These are phyloP conservation scores for Borovskyia barvae DNA, from an alignment of 208 protist species.

Conservation along the genomic window DNA sequence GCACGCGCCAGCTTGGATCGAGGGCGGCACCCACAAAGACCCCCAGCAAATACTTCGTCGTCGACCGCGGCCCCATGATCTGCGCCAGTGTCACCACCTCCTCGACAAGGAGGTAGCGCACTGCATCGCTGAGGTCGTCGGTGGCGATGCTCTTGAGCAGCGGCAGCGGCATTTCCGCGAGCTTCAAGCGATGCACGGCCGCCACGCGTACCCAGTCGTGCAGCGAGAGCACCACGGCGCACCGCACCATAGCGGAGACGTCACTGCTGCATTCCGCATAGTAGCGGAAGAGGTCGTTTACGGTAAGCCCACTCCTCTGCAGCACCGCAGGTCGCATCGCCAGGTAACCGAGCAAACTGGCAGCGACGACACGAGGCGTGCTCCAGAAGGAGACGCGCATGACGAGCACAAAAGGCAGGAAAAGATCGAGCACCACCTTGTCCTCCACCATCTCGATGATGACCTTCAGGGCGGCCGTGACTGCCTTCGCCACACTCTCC, in stretches of 20 bases:
- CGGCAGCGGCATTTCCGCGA: slow-evolving; percentile 63
- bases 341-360: slow-evolving; percentile 49
- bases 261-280: slow-evolving; percentile 62
- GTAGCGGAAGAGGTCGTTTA: slow-evolving; percentile 62
- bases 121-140: slow-evolving; percentile 70
- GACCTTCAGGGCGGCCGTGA: slow-evolving; percentile 33
- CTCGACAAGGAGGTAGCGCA: slow-evolving; percentile 58
- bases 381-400: slow-evolving; percentile 72
- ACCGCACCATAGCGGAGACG: slow-evolving; percentile 48
- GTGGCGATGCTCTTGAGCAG: slow-evolving; percentile 55
- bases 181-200: slow-evolving; percentile 34
- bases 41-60: slow-evolving; percentile 50
- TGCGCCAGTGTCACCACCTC: slow-evolving; percentile 48
- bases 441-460: slow-evolving; percentile 44
- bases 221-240: slow-evolving; percentile 45
- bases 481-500: slow-evolving; percentile 35
- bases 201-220: slow-evolving; percentile 68
- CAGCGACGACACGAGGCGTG: slow-evolving; percentile 62
- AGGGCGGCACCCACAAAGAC: slow-evolving; percentile 39
- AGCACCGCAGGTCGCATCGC: slow-evolving; percentile 48
- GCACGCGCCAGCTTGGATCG: slow-evolving; percentile 78
- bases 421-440: slow-evolving; percentile 33
- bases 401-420: slow-evolving; percentile 60
- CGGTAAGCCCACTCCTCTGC: slow-evolving; percentile 37
- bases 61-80: slow-evolving; percentile 43